These are phyloP conservation scores for Ambrosiella cleistominuta DNA, from an alignment of 2,329 filamentous ascomycete species.

Conservation along the genomic window DNA sequence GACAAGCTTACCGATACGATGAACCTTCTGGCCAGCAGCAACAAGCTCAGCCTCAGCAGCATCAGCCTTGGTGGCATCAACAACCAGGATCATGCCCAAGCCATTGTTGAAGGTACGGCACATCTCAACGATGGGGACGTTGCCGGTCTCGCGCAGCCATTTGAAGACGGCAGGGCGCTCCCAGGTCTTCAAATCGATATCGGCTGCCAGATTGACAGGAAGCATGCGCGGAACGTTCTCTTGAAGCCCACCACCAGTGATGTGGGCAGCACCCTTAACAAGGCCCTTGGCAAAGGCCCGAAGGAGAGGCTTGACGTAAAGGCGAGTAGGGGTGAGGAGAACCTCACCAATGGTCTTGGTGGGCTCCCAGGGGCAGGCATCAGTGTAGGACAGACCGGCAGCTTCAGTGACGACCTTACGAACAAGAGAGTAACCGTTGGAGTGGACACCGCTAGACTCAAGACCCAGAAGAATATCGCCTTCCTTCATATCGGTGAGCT, in stretches of 20 bases:
- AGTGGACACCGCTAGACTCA: conserved; percentile 74
- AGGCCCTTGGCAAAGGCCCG: conserved; percentile 42
- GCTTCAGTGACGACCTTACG: conserved; percentile 61
- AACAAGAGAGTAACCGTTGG: conserved; percentile 94
- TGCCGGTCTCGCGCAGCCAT: conserved; percentile 64
- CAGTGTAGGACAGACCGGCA: conserved; percentile 52
- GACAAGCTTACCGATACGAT: conserved; percentile 54
- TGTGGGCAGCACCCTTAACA: conserved; percentile 88
- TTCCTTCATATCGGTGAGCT: conserved; percentile 53
- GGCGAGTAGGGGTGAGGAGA: conserved; percentile 75
- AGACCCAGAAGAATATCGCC: conserved; percentile 80
- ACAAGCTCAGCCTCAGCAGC: conserved; percentile 43
- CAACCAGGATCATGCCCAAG: conserved; percentile 82
- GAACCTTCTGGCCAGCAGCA: conserved; percentile 58
- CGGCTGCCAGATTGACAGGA: conserved; percentile 56
- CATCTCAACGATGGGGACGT: conserved; percentile 63
- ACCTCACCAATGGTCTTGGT: conserved; percentile 49
- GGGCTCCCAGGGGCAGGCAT: conserved; percentile 58
- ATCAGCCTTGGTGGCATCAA: conserved; percentile 45
- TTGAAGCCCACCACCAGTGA: conserved; percentile 80
- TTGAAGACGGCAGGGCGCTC: conserved; percentile 59
- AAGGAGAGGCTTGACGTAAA: conserved; percentile 77
- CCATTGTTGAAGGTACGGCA: conserved; percentile 88
- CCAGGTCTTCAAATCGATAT: conserved; percentile 66
- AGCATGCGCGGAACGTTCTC: conserved; percentile 95